Evolutionary conservation across 1,139 yeast species (phyloP), one percentile per base, ranked within the genome.

Genomic region (Sugiyamaella paludigena): DNA sequence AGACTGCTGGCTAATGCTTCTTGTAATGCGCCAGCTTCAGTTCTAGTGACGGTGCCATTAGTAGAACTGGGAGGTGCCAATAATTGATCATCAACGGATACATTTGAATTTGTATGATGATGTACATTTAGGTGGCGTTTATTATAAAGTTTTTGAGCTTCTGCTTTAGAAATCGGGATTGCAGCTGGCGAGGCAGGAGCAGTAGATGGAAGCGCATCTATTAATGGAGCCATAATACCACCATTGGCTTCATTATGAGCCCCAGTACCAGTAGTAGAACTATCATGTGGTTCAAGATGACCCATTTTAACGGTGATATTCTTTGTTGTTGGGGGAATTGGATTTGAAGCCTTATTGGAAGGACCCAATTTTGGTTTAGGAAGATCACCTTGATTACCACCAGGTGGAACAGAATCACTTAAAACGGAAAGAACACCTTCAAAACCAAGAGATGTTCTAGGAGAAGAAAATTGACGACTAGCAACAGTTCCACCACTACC

Each of bases 331-430:
- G 95, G 84, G 48, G 79, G 80, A 52, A 85, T 71, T 2, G 98
- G 98, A 63, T 89, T 86, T 12, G 84, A 73, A 0, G 97, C 97
- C 36, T 81, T 80, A 64, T 91, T 91, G 39, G 68, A 61, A 4
- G 76, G 76, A 10, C 68, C 68, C 40, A 72, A 59, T 43, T 65
- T 64, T 31, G 62, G 61, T 37, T 52, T 55, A 12, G 58, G 55
- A 33, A 49, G 43, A 7, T 37, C 49, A 27, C 45, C 50, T 26
- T 37, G 24, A 35, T 34, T n/a, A 11, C 39, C 47, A 11, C 38
- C 40, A 4, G 49, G 28, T n/a, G 26, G 43, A 28, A 44, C 10
- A 4, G 40, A 32, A 15, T 36, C 47, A 8, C 38, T 43, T 8
- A 59, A 50, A 5, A 57, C 55, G 10, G 55, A 53, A 26, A 50